Conservation (phyloP, 1,284 basidiomycete genomes). For the Ganoderma resinaceum region DNA sequence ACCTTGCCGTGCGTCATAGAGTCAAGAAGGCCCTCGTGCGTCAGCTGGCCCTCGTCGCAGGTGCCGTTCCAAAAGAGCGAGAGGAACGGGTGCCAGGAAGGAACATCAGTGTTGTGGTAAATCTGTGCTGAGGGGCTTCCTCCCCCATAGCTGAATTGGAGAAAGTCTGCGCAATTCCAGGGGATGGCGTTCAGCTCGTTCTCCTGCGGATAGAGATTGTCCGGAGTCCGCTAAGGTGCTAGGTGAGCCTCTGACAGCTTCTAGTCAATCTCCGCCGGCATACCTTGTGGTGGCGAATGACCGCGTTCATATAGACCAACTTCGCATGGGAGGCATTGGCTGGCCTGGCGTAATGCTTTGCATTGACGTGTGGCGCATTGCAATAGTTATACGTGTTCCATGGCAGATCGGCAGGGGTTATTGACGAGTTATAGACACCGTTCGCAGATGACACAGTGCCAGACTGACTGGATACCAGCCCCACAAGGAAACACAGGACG, state of each 20-base stretch:
- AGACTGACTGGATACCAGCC: not conserved
- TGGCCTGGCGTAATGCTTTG: conserved; percentile 33
- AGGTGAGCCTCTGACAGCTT: conserved; percentile 2
- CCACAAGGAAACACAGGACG: conserved; percentile 13
- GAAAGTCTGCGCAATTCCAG: conserved; percentile 50
- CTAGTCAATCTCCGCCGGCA: conserved; percentile 3
- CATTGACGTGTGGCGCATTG: conserved; percentile 55
- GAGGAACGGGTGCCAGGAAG: conserved; percentile 49
- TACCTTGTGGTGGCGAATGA: conserved; percentile 56
- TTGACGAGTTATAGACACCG: conserved; percentile 43
- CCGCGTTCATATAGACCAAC: conserved; percentile 47
- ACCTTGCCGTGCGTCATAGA: conserved; percentile 57
- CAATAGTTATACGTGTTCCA: conserved; percentile 65
- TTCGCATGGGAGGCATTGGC: conserved; percentile 33
- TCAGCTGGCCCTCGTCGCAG: conserved; percentile 61
- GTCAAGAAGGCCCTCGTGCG: conserved; percentile 55
- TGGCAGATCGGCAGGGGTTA: conserved; percentile 46
- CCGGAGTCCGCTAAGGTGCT: conserved; percentile 46
- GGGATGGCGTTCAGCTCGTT: conserved; percentile 48
- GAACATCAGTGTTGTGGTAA: conserved; percentile 48
- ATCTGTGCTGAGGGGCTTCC: conserved; percentile 42
- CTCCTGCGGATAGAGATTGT: conserved; percentile 57
- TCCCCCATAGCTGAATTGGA: conserved; percentile 46
- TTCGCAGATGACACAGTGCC: conserved; percentile 16
- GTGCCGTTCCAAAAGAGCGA: conserved; percentile 61